Conservation (phyloP, 208 protist genomes). For the Balamuthia mandrillaris region DNA sequence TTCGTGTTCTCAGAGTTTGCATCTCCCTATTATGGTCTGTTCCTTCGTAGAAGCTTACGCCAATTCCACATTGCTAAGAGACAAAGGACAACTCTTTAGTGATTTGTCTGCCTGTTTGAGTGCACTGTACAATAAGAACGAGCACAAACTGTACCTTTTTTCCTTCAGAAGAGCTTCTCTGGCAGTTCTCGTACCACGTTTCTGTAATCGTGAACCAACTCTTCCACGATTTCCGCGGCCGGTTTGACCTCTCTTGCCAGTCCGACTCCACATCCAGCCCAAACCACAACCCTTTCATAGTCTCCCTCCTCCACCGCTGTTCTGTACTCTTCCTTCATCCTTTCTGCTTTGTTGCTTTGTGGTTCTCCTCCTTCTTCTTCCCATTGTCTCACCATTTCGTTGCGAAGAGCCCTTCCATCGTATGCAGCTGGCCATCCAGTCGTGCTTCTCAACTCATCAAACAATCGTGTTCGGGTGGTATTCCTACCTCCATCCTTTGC, state of each 20-base stretch:
- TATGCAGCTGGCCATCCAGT: not conserved
- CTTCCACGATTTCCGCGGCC: not conserved
- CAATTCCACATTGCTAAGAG: too few relatives aligned
- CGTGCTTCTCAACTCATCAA: conserved; percentile 16
- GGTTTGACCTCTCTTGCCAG: not conserved
- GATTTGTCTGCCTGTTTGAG: too few relatives aligned
- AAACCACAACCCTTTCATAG: not conserved
- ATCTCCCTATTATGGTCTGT: too few relatives aligned
- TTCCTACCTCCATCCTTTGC: not conserved
- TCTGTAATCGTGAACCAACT: not conserved
- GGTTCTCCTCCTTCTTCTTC: not conserved
- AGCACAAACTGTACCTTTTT: not conserved
- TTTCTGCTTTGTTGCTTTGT: not conserved
- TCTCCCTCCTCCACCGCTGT: not conserved
- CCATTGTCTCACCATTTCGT: not conserved
- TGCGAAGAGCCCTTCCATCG: not conserved
- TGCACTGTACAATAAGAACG: too few relatives aligned
- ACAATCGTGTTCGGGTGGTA: not conserved
- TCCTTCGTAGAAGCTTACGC: too few relatives aligned
- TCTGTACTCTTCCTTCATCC: not conserved
- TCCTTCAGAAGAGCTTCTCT: not conserved
- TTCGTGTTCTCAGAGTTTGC: too few relatives aligned
- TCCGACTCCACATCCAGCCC: conserved; percentile 1
- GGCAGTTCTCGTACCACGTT: not conserved
- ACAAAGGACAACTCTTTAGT: too few relatives aligned